Evolutionary conservation across 2,329 filamentous ascomycete genomes (phyloP).

Genomic region (Pseudocercospora fijiensis): DNA sequence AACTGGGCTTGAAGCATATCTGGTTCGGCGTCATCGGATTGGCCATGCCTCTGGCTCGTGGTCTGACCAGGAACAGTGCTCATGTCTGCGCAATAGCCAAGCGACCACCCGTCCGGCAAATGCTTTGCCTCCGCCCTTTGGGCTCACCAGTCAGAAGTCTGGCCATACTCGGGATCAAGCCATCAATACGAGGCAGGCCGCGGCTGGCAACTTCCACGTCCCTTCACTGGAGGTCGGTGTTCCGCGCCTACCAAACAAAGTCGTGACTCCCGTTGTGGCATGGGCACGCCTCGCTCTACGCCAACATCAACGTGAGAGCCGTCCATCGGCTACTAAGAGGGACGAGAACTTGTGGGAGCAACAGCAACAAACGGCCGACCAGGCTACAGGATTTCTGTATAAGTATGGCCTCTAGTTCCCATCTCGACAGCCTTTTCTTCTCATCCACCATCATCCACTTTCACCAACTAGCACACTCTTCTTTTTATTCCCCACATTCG

Average conservation of each 20-base stretch:
- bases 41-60: background rate
- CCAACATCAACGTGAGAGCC: background rate
- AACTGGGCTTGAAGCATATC: background rate
- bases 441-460: background rate
- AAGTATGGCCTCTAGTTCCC: background rate
- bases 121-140: background rate
- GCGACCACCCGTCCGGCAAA: background rate
- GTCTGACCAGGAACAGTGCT: background rate
- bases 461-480: background rate
- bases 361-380: background rate
- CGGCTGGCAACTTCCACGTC: background rate
- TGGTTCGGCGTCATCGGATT: background rate
- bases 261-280: background rate
- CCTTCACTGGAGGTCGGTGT: background rate
- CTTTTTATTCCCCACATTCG: constrained; percentile 1
- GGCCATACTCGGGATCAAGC: background rate
- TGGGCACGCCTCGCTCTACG: background rate
- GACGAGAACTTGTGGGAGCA: background rate
- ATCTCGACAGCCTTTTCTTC: background rate
- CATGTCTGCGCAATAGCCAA: background rate
- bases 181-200: background rate
- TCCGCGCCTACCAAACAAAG: background rate
- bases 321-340: background rate
- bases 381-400: background rate
- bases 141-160: background rate